Evolutionary conservation across 495 filamentous ascomycete genomes (phyloP).

Genomic region (Penicillium crystallinum): DNA sequence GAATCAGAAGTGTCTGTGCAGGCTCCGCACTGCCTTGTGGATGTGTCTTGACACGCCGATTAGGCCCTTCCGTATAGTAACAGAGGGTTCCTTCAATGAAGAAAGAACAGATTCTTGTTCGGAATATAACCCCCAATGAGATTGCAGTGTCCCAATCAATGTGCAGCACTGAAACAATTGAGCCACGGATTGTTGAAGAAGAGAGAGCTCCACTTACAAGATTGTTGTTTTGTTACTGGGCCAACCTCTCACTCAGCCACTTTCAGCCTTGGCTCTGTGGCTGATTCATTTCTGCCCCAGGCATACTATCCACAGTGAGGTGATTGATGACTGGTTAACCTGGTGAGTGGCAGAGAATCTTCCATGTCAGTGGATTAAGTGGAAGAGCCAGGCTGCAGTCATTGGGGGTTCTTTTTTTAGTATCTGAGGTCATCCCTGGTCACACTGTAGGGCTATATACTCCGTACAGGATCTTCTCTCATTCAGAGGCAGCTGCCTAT

Average conservation of each 20-base stretch:
- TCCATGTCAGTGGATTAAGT: no score
- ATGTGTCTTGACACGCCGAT: slow-evolving; percentile 4
- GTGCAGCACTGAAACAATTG: slow-evolving; percentile 1
- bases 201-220: not conserved
- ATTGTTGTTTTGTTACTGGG: slow-evolving; percentile 26
- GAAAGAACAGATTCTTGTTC: not conserved
- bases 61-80: not conserved
- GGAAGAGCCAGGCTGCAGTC: not conserved
- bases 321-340: no score
- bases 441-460: not conserved
- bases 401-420: slow-evolving; percentile 2
- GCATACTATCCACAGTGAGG: no score
- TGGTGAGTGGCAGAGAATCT: no score
- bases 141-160: not conserved
- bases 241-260: slow-evolving; percentile 25
- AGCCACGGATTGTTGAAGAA: slow-evolving; percentile 12
- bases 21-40: slow-evolving; percentile 17
- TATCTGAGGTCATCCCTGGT: not conserved
- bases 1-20: slow-evolving; percentile 18
- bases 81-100: not conserved
- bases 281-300: not conserved
- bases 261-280: slow-evolving; percentile 1
- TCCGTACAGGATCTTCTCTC: no score
- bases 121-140: not conserved
- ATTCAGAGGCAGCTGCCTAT: no score